Base-by-base conservation (phyloP, 176 grass and related monocot genomes). In the Oryza punctata region DNA sequence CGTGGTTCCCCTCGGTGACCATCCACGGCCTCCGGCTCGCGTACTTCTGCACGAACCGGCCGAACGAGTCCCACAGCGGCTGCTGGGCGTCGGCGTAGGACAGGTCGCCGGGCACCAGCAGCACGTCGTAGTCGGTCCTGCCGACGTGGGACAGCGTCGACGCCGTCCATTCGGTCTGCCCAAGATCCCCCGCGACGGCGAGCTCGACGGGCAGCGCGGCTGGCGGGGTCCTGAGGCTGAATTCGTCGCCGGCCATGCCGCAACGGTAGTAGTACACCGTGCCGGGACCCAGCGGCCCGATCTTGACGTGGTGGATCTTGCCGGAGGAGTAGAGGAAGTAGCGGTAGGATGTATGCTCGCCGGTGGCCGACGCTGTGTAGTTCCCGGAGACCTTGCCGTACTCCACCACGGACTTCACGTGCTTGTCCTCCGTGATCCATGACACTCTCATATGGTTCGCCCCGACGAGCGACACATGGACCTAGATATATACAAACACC, bases 1-100 rank as follows among this genome's bases (percentile, higher is more conserved):
- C 96, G 54, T 98, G 96, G 89, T 98, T 98, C 54, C 96, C 96
- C 54, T 90, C 73, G 14, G 93, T 95, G 37, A 87, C 96, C 96
- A 95, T 98, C 92, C 96, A 98, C 66, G 96, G 93, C 16, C 96
- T 87, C 63, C 63, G 80, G 82, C 87, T 91, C 44, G 96, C 89
- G 63, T 95, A 85, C 16, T 61, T 77, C 50, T 91, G 67, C 29
- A 95, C 96, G 87, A 98, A 91, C 69, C 96, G 91, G 28, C 91
- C 96, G 81, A 98, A 98, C 18, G 85, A 32, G 63, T 98, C 96
- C 96, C 96, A 98, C 23, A 95, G 91, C 3, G 85, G 87, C 81
- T 98, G 96, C 79, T 98, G 69, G 2, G 91, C 44, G 77, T 98
- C 96, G 3, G 93, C 96, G 67, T 98, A 98, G 52, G 96, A 84